A percentile compares a stretch with the other conserved stretches of the same genome.
phyloP scores from a whole-genome alignment of 352 stramenopile species.

The Phytophthora parvispora region DNA sequence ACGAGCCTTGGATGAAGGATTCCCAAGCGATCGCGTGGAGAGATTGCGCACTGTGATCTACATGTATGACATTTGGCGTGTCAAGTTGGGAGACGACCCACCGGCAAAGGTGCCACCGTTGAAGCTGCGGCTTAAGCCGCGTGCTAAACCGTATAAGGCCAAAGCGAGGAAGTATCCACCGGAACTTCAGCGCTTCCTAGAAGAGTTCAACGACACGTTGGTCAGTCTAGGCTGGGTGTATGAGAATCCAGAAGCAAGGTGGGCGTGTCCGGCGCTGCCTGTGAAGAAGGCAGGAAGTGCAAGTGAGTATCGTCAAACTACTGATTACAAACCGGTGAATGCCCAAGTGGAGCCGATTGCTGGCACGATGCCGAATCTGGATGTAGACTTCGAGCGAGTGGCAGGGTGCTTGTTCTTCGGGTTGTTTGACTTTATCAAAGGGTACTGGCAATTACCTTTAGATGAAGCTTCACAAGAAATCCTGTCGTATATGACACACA shows the following conservation, averaged over 20 bases:
- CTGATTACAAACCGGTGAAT: constrained; percentile 32
- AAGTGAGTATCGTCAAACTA: constrained; percentile 21
- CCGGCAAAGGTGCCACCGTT: neutral
- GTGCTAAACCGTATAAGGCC: constrained; percentile 19
- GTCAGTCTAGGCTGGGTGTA: constrained; percentile 24
- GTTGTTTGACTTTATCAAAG: constrained; percentile 25
- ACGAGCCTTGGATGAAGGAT: constrained; percentile 10
- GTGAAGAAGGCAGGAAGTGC: constrained; percentile 6
- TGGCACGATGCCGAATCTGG: constrained; percentile 31
- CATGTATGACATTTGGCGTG: constrained; percentile 18
- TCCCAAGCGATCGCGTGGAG: neutral
- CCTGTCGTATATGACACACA: constrained; percentile 33
- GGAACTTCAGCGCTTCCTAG: constrained; percentile 18
- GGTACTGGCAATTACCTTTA: constrained; percentile 1
- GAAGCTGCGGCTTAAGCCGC: constrained; percentile 17
- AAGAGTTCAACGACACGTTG: constrained; percentile 17
- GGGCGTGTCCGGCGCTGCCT: constrained; percentile 26
- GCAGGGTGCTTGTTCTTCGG: neutral
- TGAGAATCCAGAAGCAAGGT: constrained; percentile 15
- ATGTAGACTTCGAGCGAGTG: constrained; percentile 1
- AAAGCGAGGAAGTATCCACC: constrained; percentile 12
- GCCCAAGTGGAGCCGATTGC: constrained; percentile 11
- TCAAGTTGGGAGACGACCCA: neutral
- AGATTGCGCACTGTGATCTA: constrained; percentile 7
- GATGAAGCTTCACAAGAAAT: constrained; percentile 8